phyloP scores from a whole-genome alignment of 1,284 basidiomycete species.

The Pyrrhoderma noxium region DNA sequence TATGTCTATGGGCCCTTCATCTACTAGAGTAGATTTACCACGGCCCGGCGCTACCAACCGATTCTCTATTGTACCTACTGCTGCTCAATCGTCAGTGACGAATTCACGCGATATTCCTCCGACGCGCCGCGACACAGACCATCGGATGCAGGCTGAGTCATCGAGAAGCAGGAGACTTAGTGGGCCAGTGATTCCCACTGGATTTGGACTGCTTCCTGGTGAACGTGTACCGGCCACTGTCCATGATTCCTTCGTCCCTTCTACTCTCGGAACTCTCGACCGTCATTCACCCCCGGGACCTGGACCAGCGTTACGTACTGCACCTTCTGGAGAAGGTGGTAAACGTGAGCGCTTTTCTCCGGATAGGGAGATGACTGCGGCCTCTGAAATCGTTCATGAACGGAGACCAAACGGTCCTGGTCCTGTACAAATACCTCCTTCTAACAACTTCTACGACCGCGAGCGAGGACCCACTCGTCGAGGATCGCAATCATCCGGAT shows the following conservation, averaged over 20 bases:
- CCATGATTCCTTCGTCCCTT: neutral
- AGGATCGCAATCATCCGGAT: constrained; percentile 6
- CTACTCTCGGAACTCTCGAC: neutral
- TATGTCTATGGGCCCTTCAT: constrained; percentile 1
- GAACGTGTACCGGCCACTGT: constrained; percentile 13
- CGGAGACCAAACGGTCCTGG: constrained; percentile 9
- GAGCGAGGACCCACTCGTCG: constrained; percentile 4
- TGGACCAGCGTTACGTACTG: constrained; percentile 4
- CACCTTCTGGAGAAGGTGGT: constrained; percentile 10
- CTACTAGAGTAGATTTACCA: constrained; percentile 4
- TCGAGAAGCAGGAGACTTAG: constrained; percentile 12
- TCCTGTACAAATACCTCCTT: constrained; percentile 1
- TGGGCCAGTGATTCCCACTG: constrained; percentile 9
- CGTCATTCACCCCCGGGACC: constrained; percentile 2
- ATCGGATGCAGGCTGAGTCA: constrained; percentile 2
- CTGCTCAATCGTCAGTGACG: neutral
- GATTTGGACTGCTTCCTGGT: constrained; percentile 9
- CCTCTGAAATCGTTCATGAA: constrained; percentile 1
- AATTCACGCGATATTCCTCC: constrained; percentile 3
- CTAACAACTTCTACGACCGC: constrained; percentile 8
- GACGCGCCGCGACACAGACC: constrained; percentile 7
- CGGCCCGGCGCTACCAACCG: neutral
- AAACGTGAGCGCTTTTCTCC: constrained; percentile 12
- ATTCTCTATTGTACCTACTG: neutral
- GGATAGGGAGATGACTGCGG: constrained; percentile 9